Evolutionary conservation across 73 alveolate genomes (phyloP).

Genomic region (Blepharisma japonicum): DNA sequence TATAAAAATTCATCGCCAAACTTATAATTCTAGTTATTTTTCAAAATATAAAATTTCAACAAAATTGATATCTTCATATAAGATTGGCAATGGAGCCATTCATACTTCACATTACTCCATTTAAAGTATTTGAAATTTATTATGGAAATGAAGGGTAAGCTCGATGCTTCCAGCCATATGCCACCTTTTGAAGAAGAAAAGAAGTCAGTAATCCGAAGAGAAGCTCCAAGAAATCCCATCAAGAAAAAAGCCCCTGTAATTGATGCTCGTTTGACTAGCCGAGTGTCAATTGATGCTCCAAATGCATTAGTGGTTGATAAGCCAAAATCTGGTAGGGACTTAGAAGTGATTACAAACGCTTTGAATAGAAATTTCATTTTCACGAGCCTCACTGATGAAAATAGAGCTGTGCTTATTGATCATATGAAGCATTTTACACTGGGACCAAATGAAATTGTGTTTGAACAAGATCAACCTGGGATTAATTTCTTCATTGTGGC

Average conservation of each 20-base stretch:
- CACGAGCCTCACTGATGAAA: slow-evolving; percentile 7
- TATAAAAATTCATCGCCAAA: too few species aligned
- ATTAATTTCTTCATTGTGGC: slow-evolving; percentile 22
- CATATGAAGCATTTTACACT: slow-evolving; percentile 22
- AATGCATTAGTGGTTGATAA: slow-evolving; percentile 39
- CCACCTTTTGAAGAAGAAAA: too few species aligned
- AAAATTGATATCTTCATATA: too few species aligned
- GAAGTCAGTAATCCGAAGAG: slow-evolving; percentile 49
- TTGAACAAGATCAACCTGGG: slow-evolving; percentile 31
- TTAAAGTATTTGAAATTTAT: too few species aligned
- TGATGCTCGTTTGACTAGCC: slow-evolving; percentile 49
- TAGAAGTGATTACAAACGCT: slow-evolving; percentile 13
- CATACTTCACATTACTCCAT: too few species aligned
- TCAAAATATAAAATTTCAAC: too few species aligned
- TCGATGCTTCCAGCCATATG: too few species aligned
- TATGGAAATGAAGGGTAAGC: too few species aligned
- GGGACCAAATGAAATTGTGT: slow-evolving; percentile 19
- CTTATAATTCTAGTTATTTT: too few species aligned
- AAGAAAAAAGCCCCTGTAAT: slow-evolving; percentile 58
- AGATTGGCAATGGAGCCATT: too few species aligned
- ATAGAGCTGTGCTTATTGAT: neutral
- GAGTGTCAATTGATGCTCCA: slow-evolving; percentile 43
- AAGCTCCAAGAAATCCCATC: slow-evolving; percentile 69
- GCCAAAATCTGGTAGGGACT: slow-evolving; percentile 9
- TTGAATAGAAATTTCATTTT: slow-evolving; percentile 23